Conservation (phyloP, 257 asterid genomes). For the Nicotiana tomentosiformis region DNA sequence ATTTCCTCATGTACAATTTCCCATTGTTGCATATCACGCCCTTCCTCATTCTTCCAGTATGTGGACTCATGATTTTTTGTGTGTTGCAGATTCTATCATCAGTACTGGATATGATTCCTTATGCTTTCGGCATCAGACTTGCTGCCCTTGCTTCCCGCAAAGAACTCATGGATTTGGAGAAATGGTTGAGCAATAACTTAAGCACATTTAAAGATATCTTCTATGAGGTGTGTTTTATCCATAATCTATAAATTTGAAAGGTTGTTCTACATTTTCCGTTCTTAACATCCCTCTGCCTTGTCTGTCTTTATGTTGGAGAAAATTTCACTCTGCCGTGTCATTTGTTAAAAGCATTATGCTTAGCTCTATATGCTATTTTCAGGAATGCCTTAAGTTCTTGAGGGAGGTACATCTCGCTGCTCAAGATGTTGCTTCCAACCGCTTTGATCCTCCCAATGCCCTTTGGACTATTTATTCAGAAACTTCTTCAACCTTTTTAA, state of each 20-base stretch:
- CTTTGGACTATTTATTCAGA: conserved; percentile 56
- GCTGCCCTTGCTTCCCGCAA: conserved; percentile 82
- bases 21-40: not conserved
- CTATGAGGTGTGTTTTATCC: conserved; percentile 48
- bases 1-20: not conserved
- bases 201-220: conserved; percentile 56
- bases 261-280: not conserved
- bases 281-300: not conserved
- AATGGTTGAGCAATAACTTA: conserved; percentile 65
- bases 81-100: conserved; percentile 57
- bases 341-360: not conserved
- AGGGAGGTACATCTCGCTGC: conserved; percentile 63
- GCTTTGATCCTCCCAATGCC: conserved; percentile 47
- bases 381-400: conserved; percentile 86
- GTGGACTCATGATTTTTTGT: conserved; percentile 16
- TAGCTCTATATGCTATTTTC: conserved; percentile 17
- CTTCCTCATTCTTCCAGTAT: not conserved
- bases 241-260: not conserved
- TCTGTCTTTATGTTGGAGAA: not conserved
- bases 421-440: conserved; percentile 55
- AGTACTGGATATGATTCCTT: conserved; percentile 75
- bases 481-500: conserved; percentile 60
- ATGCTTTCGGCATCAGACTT: conserved; percentile 60
- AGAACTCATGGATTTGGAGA: conserved; percentile 77
- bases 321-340: not conserved